Base-by-base conservation (phyloP, 106 monocot genomes). In the Dendrobium officinale region DNA sequence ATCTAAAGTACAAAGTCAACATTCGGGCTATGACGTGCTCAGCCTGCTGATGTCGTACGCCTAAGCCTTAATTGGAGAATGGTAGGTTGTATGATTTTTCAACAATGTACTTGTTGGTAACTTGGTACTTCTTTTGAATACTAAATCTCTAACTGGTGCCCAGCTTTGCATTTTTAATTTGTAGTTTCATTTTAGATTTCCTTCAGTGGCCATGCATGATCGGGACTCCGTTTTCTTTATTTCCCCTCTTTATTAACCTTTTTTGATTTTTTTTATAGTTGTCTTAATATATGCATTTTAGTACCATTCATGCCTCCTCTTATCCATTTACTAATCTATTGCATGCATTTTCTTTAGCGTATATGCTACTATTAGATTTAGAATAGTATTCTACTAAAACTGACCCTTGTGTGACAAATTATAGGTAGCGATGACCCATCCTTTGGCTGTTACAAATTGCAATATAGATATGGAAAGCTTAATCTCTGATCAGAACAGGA, bases 381-480 rank as follows among this genome's bases (percentile, higher is more conserved):
- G 29, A 33, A 70, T 70, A 70, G 29, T 70, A 70, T 70, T n/a
- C 70, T 11, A 74, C 9, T 42, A 43, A 27, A 43, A 49, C 47
- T 76, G 27, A 76, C 10, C 26, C 47, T 24, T 76, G 5, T 43
- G 24, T 48, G 40, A 31, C 72, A 48, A 20, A 49, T 75, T 86
- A 77, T 88, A 99, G 98, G 99, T 99, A 73, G 95, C 99, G 42
- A 93, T 93, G 88, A 91, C 95, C 44, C 93, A 99, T 86, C 99
- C 99, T 82, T 67, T 95, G 87, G 99, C 99, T 11, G 93, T 99
- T 75, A 95, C 95, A 58, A 95, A 90, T 85, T 99, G 99, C 77
- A 99, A 99, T 75, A 91, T 99, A 59, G 99, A 99, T 64, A 99
- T 99, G 99, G 99, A 99, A 81, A 99, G 99, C 85, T 85, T 99